phyloP scores from a whole-genome alignment of 78 protist species.

The Trichosphaerium sp. region DNA sequence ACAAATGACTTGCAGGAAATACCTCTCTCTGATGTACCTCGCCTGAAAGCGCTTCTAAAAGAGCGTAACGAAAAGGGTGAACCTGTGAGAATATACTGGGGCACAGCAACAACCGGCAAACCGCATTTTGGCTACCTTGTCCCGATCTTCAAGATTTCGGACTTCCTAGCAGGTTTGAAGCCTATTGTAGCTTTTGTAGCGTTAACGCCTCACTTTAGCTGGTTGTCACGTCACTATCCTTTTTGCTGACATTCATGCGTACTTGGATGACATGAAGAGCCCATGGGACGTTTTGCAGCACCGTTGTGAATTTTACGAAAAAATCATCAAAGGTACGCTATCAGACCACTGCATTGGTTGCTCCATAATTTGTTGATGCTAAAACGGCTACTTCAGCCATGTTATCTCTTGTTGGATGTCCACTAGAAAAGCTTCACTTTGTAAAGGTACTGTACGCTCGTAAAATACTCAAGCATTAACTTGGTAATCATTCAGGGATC shows the following conservation, averaged over 20 bases:
- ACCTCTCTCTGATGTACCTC: too few relatives aligned
- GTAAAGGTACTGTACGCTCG: neutral
- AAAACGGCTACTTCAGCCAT: conserved; percentile 3
- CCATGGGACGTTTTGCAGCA: conserved; percentile 23
- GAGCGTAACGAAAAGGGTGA: neutral
- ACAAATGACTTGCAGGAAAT: too few relatives aligned
- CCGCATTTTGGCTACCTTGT: conserved; percentile 41
- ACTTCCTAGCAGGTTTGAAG: conserved; percentile 28
- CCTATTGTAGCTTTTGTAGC: neutral
- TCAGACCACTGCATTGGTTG: too few relatives aligned
- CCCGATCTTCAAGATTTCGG: conserved; percentile 27
- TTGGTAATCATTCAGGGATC: neutral
- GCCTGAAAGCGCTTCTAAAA: too few relatives aligned
- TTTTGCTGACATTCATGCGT: conserved; percentile 35
- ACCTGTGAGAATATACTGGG: conserved; percentile 17
- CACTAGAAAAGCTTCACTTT: conserved; percentile 17
- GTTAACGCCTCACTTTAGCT: too few relatives aligned
- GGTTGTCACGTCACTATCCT: conserved; percentile 7
- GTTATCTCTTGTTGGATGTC: conserved; percentile 4
- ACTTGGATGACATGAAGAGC: conserved; percentile 28
- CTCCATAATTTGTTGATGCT: too few relatives aligned
- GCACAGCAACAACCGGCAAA: conserved; percentile 22
- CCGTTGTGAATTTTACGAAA: conserved; percentile 23
- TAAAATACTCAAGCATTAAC: neutral
- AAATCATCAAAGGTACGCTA: too few relatives aligned